Percentiles rank a stretch among this genome's conserved stretches.
Evolutionary conservation across 208 protist genomes (phyloP).

Genomic region (Leptomonas seymouri): DNA sequence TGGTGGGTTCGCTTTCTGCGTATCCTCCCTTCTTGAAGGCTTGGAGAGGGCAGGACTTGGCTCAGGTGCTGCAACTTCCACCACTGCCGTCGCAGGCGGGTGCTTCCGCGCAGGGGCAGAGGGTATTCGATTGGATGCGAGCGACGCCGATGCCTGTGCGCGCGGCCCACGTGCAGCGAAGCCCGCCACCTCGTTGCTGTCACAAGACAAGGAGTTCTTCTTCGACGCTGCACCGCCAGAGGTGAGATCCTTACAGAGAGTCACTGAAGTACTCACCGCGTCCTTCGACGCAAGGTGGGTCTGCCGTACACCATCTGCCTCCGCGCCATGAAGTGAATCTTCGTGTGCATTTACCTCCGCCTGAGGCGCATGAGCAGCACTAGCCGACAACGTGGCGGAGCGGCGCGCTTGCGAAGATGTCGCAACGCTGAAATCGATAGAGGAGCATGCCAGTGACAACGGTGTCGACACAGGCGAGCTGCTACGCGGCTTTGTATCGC

Average conservation of each 20-base stretch:
- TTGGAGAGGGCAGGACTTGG: not conserved
- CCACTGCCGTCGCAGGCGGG: not conserved
- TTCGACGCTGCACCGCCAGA: no score
- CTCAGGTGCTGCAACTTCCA: not conserved
- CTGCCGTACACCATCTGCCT: no score
- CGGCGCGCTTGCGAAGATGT: not conserved
- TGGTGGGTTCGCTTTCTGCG: not conserved
- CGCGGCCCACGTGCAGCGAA: not conserved
- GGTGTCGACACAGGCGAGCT: not conserved
- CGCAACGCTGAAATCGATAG: constrained; percentile 1
- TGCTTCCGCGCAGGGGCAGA: not conserved
- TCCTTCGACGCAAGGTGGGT: not conserved
- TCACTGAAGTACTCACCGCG: not conserved
- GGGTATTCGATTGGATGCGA: not conserved
- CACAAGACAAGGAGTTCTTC: not conserved
- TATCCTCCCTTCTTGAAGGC: not conserved
- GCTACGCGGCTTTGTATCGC: not conserved
- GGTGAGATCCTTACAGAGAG: not conserved
- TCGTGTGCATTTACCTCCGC: not conserved
- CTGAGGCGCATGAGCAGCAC: not conserved
- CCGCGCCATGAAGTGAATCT: no score
- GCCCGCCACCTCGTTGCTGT: not conserved
- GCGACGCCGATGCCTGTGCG: not conserved
- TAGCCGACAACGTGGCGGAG: not conserved
- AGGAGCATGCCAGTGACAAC: constrained; percentile 3